These are phyloP conservation scores for Piper longum DNA, from an alignment of 164 flowering plant genomes.

Conservation along the genomic window DNA sequence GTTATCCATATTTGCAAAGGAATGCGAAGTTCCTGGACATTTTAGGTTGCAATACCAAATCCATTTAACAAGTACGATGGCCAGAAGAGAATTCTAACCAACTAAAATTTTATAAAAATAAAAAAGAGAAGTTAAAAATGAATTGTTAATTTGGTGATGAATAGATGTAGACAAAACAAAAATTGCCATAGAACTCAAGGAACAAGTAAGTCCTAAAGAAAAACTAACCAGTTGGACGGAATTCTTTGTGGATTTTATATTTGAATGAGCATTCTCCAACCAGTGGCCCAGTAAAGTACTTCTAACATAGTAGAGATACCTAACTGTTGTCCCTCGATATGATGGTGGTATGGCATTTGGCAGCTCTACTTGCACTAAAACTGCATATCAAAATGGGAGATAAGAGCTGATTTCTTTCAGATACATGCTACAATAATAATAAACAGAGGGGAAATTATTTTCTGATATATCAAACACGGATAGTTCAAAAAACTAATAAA, in stretches of 20 bases:
- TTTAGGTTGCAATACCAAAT: constrained; percentile 4
- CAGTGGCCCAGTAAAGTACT: constrained; percentile 45
- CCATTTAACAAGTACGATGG: background rate
- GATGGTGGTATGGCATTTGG: constrained; percentile 82
- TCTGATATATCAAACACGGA: no score
- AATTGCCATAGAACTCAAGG: background rate
- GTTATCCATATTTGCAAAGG: constrained; percentile 83
- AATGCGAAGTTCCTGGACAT: constrained; percentile 60
- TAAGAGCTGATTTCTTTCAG: background rate
- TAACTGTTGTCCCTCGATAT: constrained; percentile 71
- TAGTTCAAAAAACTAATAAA: no score
- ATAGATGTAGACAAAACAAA: no score
- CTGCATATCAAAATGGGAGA: constrained; percentile 20
- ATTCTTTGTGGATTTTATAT: constrained; percentile 33
- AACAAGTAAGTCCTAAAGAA: background rate
- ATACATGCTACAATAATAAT: background rate
- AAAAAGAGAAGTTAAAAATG: background rate
- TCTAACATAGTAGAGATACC: constrained; percentile 70
- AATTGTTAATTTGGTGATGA: background rate
- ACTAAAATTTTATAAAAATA: background rate
- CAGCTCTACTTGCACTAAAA: constrained; percentile 48
- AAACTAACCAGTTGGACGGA: constrained; percentile 48
- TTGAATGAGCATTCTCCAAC: constrained; percentile 54
- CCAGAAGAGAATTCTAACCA: background rate
- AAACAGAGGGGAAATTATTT: no score